Evolutionary conservation across 768 basidiomycete genomes (phyloP).

Genomic region (Pholiota conissans): DNA sequence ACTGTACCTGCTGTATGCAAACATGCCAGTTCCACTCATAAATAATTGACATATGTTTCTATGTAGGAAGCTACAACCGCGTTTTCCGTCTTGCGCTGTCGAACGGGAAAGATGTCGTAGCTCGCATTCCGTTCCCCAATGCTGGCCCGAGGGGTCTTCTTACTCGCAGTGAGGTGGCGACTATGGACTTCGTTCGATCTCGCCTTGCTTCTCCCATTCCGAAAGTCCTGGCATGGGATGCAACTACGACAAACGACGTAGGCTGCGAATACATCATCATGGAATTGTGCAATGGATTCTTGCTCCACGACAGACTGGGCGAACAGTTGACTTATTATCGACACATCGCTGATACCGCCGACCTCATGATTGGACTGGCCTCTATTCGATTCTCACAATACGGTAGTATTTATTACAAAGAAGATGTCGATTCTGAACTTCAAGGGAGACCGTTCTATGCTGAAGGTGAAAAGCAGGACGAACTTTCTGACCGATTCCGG

Average conservation of each 20-base stretch:
- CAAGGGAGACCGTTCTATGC: conserved; percentile 6
- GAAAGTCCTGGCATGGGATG: conserved; percentile 24
- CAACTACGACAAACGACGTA: conserved; percentile 13
- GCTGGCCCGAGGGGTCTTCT: conserved; percentile 20
- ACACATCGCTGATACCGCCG: not conserved
- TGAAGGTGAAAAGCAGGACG: not conserved
- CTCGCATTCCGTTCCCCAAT: conserved; percentile 23
- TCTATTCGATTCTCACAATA: conserved; percentile 6
- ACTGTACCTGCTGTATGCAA: not conserved
- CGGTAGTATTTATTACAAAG: conserved; percentile 12
- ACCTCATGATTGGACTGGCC: not conserved
- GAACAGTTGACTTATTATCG: no score
- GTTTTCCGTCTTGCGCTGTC: conserved; percentile 24
- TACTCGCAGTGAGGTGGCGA: conserved; percentile 31
- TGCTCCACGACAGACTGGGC: not conserved
- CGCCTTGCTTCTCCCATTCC: not conserved
- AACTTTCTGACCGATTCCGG: conserved; percentile 3
- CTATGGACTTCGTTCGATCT: conserved; percentile 17
- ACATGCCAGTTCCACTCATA: not conserved
- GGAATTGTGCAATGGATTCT: conserved; percentile 13
- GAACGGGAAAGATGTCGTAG: conserved; percentile 22
- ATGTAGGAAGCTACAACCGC: conserved; percentile 23
- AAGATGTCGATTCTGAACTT: not conserved
- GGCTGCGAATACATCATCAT: conserved; percentile 30
- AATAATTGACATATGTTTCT: no score